Conservation (phyloP, 768 basidiomycete species). For the Russula lepida region DNA sequence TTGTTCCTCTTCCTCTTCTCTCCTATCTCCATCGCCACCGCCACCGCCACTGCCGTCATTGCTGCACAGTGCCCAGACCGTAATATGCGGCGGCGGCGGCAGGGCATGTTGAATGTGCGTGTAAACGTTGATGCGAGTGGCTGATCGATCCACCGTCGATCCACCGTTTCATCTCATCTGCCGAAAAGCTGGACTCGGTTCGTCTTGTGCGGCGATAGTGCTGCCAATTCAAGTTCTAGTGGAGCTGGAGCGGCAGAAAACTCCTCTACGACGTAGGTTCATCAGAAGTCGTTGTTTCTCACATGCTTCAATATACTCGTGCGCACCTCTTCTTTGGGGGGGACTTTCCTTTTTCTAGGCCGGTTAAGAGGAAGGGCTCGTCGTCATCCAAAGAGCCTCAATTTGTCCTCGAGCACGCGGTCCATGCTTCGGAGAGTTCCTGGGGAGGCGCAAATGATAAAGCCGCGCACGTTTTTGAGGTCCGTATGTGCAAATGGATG, state of each 20-base stretch:
- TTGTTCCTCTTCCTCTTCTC: not conserved
- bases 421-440: conserved; percentile 49
- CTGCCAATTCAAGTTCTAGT: conserved; percentile 16
- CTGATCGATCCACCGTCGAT: not conserved
- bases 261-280: conserved; percentile 4
- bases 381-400: conserved; percentile 1
- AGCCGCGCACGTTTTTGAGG: conserved; percentile 53
- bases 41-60: not conserved
- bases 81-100: not conserved
- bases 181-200: conserved; percentile 62
- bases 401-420: conserved; percentile 38
- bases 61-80: not conserved
- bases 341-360: not conserved
- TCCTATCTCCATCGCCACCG: not conserved
- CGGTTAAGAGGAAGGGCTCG: not conserved
- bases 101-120: not conserved
- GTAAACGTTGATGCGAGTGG: not conserved
- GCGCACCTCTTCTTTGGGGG: not conserved
- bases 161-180: not conserved
- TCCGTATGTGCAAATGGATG: conserved; percentile 22
- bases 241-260: conserved; percentile 29
- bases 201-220: conserved; percentile 38
- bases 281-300: not conserved
- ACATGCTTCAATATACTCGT: not conserved
- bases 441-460: conserved; percentile 27